phyloP scores from a whole-genome alignment of 192 early-diverging fungal genomes.

The Podila epigama region DNA sequence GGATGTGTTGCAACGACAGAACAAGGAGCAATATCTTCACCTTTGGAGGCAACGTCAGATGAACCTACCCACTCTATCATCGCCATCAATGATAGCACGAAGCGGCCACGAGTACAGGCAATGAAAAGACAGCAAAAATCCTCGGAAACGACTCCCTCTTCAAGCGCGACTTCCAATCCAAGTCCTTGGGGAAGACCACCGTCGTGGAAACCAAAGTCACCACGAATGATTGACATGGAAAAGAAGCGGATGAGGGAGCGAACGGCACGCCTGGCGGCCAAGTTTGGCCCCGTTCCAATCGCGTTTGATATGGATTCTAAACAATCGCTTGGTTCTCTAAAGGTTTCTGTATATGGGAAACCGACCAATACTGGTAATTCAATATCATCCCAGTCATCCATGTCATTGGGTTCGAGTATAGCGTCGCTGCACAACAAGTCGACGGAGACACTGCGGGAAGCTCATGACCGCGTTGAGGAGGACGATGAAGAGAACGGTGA shows the following conservation, averaged over 20 bases:
- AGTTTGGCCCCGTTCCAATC: background rate
- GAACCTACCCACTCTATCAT: background rate
- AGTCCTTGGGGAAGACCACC: conserved; percentile 46
- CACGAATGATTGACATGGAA: conserved; percentile 39
- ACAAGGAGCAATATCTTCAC: background rate
- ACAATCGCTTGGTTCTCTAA: conserved; percentile 18
- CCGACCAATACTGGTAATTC: background rate
- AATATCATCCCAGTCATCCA: conserved; percentile 6
- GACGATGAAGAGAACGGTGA: background rate
- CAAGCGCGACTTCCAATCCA: background rate
- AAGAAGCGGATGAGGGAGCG: conserved; percentile 6
- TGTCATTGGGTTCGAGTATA: conserved; percentile 4
- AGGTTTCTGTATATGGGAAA: conserved; percentile 38
- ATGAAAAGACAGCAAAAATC: background rate
- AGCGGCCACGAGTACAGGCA: background rate
- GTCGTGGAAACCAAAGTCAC: conserved; percentile 41
- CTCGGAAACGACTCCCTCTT: background rate
- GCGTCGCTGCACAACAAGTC: background rate
- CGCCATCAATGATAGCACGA: background rate
- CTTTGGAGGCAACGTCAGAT: background rate
- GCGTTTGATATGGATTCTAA: conserved; percentile 5
- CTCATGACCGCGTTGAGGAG: background rate
- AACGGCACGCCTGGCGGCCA: background rate
- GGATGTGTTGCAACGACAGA: background rate
- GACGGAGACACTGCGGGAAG: background rate